Conservation (phyloP, 225 moss, liverwort and hornwort species). For the Marchantia paleacea region DNA sequence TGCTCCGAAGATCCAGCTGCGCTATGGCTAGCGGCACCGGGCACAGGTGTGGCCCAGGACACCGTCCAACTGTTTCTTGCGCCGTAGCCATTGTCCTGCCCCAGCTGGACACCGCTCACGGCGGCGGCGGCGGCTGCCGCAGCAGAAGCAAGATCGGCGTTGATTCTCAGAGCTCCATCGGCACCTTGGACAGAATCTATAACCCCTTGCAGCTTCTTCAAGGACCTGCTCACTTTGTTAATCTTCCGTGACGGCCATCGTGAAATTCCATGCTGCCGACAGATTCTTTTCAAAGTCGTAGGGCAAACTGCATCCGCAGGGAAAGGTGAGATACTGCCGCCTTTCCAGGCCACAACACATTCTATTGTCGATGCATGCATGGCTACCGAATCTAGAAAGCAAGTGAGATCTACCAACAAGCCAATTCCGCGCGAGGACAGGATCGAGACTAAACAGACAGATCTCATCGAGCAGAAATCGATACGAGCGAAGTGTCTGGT, state of each 20-base stretch:
- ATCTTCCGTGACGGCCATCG: conserved; percentile 99
- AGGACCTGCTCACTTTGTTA: conserved; percentile 94
- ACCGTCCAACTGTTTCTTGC: conserved; percentile 68
- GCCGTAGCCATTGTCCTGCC: conserved; percentile 52
- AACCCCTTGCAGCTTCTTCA: conserved; percentile 95
- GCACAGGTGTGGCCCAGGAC: conserved; percentile 72
- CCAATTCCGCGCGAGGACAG: too few relatives aligned
- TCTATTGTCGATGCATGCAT: neutral
- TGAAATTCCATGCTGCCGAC: conserved; percentile 96
- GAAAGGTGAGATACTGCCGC: neutral
- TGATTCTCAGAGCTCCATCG: conserved; percentile 88
- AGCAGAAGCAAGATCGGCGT: conserved; percentile 84
- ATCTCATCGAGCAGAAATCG: too few relatives aligned
- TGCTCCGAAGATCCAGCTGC: conserved; percentile 6
- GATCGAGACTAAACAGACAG: too few relatives aligned
- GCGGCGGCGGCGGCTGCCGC: conserved; percentile 82
- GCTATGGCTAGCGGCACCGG: conserved; percentile 31
- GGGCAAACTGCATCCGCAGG: conserved; percentile 73
- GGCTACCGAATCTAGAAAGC: too few relatives aligned
- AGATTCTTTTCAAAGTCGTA: conserved; percentile 91
- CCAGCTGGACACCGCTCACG: conserved; percentile 65
- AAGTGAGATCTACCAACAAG: too few relatives aligned
- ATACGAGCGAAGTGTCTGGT: too few relatives aligned
- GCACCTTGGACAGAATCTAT: conserved; percentile 98
- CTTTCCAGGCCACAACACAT: neutral